Evolutionary conservation across 345 rosid species (phyloP).

Genomic region (Salix koriyanagi): DNA sequence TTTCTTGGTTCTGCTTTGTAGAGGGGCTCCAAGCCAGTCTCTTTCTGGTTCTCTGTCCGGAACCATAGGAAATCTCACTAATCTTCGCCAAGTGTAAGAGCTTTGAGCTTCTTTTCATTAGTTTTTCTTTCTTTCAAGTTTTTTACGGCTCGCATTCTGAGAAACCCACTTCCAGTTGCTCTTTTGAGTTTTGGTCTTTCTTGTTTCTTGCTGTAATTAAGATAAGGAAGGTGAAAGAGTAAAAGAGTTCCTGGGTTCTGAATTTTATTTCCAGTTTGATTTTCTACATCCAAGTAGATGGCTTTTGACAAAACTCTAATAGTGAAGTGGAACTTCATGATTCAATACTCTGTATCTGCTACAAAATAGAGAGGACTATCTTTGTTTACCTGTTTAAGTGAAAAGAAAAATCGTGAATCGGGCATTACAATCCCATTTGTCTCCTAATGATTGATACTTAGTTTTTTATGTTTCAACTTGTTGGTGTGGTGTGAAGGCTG

Average conservation of each 20-base stretch:
- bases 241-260: not conserved
- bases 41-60: constrained; percentile 78
- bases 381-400: not conserved
- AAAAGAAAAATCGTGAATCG: not conserved
- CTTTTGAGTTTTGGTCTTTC: constrained; percentile 4
- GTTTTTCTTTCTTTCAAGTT: not conserved
- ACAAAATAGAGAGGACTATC: not conserved
- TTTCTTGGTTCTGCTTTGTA: constrained; percentile 36
- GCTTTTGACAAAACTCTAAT: not conserved
- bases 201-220: not conserved
- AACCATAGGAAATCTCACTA: constrained; percentile 74
- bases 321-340: not conserved
- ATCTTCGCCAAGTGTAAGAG: constrained; percentile 83
- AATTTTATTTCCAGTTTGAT: not conserved
- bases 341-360: not conserved
- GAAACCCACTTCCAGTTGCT: not conserved
- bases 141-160: not conserved
- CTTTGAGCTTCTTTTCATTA: constrained; percentile 1
- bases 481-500: constrained; percentile 44
- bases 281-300: not conserved
- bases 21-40: constrained; percentile 93
- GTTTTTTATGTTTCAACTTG: constrained; percentile 6
- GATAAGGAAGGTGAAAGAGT: not conserved
- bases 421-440: not conserved
- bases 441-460: not conserved